Evolutionary conservation across 768 basidiomycete species (phyloP).

Genomic region (Clitopilus hobsonii): DNA sequence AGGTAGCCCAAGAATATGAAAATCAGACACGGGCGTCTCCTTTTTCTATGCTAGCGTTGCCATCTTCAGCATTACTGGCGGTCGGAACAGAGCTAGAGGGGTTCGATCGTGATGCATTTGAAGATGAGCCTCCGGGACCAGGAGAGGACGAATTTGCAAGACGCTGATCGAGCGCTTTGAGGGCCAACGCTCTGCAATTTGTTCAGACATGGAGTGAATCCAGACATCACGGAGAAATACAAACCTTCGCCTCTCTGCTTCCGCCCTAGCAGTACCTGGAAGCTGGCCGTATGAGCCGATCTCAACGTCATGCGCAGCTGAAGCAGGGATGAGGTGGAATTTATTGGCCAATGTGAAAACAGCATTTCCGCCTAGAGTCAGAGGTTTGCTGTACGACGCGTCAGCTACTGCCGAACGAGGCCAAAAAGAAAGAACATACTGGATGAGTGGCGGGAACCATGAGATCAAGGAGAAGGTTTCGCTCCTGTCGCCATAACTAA

Average conservation of each 20-base stretch:
- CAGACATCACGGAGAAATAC: neutral
- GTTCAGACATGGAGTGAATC: conserved; percentile 5
- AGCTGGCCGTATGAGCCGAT: conserved; percentile 66
- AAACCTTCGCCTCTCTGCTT: conserved; percentile 93
- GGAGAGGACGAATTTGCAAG: conserved; percentile 61
- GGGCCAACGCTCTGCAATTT: conserved; percentile 77
- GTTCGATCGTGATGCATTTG: conserved; percentile 25
- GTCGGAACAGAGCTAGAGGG: conserved; percentile 16
- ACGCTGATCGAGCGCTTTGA: conserved; percentile 95
- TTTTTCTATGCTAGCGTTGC: neutral
- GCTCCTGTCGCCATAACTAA: conserved; percentile 87
- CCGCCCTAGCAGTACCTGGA: conserved; percentile 88
- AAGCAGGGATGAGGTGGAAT: conserved; percentile 67
- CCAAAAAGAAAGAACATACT: conserved; percentile 48
- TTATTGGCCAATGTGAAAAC: conserved; percentile 64
- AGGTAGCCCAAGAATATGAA: neutral
- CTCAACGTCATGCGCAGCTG: conserved; percentile 61
- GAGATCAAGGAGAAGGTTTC: conserved; percentile 93
- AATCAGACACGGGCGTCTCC: neutral
- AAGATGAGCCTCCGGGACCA: conserved; percentile 21
- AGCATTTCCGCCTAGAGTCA: conserved; percentile 61
- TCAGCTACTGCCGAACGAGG: neutral
- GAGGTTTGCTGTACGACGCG: conserved; percentile 70
- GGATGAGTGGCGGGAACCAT: conserved; percentile 96
- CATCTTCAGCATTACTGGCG: conserved; percentile 1